Percentiles rank a stretch among this genome's conserved stretches.
Conservation (phyloP, 129 eudicot genomes). For the Lonicera japonica region DNA sequence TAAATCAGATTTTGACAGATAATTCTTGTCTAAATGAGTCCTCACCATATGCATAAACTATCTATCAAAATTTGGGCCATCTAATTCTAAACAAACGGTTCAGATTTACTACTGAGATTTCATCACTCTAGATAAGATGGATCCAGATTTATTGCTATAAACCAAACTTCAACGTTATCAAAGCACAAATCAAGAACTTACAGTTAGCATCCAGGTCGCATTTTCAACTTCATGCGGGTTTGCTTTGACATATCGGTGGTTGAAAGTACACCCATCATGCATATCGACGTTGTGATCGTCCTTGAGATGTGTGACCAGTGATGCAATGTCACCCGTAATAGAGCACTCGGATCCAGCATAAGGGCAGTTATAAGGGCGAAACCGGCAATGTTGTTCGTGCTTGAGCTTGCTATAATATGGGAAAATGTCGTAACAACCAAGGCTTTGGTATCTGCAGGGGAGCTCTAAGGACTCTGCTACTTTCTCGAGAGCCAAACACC, state of each 20-base stretch:
- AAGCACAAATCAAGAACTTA: slow-evolving; percentile 34
- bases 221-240: slow-evolving; percentile 84
- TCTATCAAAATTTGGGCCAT: no score
- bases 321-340: slow-evolving; percentile 58
- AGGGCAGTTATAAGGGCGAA: slow-evolving; percentile 84
- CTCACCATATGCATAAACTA: no score
- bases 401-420: slow-evolving; percentile 69
- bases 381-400: slow-evolving; percentile 73
- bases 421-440: slow-evolving; percentile 75
- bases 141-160: no score
- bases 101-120: no score
- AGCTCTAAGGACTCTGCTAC: slow-evolving; percentile 81
- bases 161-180: background rate
- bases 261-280: slow-evolving; percentile 89
- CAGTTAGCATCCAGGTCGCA: slow-evolving; percentile 93
- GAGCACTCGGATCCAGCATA: slow-evolving; percentile 90
- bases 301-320: slow-evolving; percentile 64
- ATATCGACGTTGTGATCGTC: slow-evolving; percentile 84
- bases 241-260: slow-evolving; percentile 81
- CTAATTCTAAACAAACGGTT: no score
- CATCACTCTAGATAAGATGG: no score
- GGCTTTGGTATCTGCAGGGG: slow-evolving; percentile 63
- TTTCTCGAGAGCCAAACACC: slow-evolving; percentile 88
- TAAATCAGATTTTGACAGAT: no score
- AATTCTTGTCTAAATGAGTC: no score